A percentile compares a stretch with the other conserved stretches of the same genome.
Conservation (phyloP, 495 filamentous ascomycete species). For the Cetradonia linearis region DNA sequence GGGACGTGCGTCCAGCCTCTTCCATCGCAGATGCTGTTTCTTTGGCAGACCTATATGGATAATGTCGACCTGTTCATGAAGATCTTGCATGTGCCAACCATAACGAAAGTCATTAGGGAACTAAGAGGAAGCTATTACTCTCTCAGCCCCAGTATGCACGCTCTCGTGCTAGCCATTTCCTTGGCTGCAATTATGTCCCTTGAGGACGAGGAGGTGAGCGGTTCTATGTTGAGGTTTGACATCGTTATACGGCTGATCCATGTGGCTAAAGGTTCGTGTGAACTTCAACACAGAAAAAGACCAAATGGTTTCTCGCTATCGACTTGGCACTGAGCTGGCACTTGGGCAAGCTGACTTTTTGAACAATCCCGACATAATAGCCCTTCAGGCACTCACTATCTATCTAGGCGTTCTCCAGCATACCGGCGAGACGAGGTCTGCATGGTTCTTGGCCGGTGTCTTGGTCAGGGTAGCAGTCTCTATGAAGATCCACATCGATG, state of each 20-base stretch:
- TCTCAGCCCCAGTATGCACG: slow-evolving; percentile 36
- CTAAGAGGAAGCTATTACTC: slow-evolving; percentile 11
- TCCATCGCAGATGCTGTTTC: slow-evolving; percentile 21
- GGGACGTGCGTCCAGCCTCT: slow-evolving; percentile 40
- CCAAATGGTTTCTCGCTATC: slow-evolving; percentile 37
- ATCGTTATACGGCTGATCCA: not conserved
- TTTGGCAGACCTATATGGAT: slow-evolving; percentile 26
- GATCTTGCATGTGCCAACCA: slow-evolving; percentile 22
- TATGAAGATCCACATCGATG: slow-evolving; percentile 48
- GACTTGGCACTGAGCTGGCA: slow-evolving; percentile 17
- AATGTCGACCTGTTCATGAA: slow-evolving; percentile 26
- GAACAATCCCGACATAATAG: slow-evolving; percentile 12
- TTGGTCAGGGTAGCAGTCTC: slow-evolving; percentile 58
- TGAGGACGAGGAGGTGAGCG: slow-evolving; percentile 31
- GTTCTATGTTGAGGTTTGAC: not conserved
- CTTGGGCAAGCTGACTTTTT: slow-evolving; percentile 20
- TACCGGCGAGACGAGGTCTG: slow-evolving; percentile 45
- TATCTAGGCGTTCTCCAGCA: slow-evolving; percentile 39
- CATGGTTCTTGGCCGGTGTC: slow-evolving; percentile 59
- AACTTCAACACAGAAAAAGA: slow-evolving; percentile 47
- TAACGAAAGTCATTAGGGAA: slow-evolving; percentile 19
- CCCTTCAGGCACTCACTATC: slow-evolving; percentile 22
- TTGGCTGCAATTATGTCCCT: slow-evolving; percentile 18
- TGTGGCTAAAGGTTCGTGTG: slow-evolving; percentile 3
- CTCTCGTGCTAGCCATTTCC: slow-evolving; percentile 15